Percentiles rank a stretch among this genome's conserved stretches.
Conservation (phyloP, 2,329 filamentous ascomycete species). For the Neopestalotiopsis clavispora region DNA sequence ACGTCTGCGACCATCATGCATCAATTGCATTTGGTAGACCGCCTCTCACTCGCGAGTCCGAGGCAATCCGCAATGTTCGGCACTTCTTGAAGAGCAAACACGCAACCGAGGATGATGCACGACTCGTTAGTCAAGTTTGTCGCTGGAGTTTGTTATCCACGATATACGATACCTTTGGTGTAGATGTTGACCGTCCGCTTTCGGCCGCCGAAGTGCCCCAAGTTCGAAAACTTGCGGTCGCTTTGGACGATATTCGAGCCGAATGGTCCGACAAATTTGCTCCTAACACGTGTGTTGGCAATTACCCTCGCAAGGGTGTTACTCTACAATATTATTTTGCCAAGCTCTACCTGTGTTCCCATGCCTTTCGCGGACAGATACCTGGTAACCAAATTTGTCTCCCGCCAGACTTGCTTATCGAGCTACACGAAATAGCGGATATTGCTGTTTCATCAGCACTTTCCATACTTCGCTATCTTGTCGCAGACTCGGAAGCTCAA, state of each 20-base stretch:
- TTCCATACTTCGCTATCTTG: slow-evolving; percentile 29
- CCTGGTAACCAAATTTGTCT: not conserved
- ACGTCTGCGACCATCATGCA: slow-evolving; percentile 70
- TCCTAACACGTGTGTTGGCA: slow-evolving; percentile 34
- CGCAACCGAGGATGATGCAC: slow-evolving; percentile 22
- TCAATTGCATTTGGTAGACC: slow-evolving; percentile 59
- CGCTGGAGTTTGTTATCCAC: slow-evolving; percentile 21
- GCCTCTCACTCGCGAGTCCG: slow-evolving; percentile 22
- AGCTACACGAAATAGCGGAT: slow-evolving; percentile 32
- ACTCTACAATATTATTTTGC: slow-evolving; percentile 39
- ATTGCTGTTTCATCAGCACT: slow-evolving; percentile 29
- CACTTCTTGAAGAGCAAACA: slow-evolving; percentile 19
- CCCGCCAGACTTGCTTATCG: slow-evolving; percentile 19
- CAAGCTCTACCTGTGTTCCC: slow-evolving; percentile 38
- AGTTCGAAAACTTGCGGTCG: slow-evolving; percentile 26
- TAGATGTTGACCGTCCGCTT: slow-evolving; percentile 22
- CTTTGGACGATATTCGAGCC: slow-evolving; percentile 27
- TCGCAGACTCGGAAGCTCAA: slow-evolving; percentile 29
- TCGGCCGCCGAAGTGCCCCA: slow-evolving; percentile 22
- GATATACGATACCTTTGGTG: slow-evolving; percentile 23
- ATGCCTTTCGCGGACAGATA: slow-evolving; percentile 33
- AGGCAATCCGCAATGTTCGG: slow-evolving; percentile 16
- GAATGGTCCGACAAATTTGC: slow-evolving; percentile 30
- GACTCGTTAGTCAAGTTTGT: slow-evolving; percentile 24
- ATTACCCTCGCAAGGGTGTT: slow-evolving; percentile 38